Conservation (phyloP, 2,329 filamentous ascomycete genomes). For the Apiospora rasikravindrae region DNA sequence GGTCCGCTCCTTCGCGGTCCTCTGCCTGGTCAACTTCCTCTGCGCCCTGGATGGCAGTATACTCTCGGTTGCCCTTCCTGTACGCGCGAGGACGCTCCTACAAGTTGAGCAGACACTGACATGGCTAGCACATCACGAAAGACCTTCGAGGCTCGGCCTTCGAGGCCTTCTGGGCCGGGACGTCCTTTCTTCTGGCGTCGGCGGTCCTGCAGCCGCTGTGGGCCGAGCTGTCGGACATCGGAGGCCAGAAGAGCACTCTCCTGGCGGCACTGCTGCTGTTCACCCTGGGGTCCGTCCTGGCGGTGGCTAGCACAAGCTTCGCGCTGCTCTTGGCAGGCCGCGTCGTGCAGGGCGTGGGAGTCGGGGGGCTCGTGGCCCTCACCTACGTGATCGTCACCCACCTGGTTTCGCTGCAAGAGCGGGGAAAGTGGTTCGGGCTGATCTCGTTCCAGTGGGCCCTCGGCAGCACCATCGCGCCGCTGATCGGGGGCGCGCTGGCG, state of each 20-base stretch:
- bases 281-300: constrained; percentile 27
- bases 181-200: constrained; percentile 70
- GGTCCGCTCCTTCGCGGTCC: neutral
- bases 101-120: neutral
- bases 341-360: constrained; percentile 43
- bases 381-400: constrained; percentile 41
- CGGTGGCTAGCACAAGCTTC: constrained; percentile 44
- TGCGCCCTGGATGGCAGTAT: neutral
- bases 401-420: constrained; percentile 42
- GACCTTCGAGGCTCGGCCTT: constrained; percentile 59
- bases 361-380: constrained; percentile 20
- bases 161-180: constrained; percentile 74
- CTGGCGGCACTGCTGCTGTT: constrained; percentile 26
- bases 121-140: constrained; percentile 45
- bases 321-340: constrained; percentile 49
- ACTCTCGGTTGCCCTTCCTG: neutral
- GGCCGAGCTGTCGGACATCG: constrained; percentile 21
- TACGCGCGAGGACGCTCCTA: neutral
- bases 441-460: constrained; percentile 46
- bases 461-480: constrained; percentile 58
- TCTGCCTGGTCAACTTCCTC: neutral
- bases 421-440: constrained; percentile 40
- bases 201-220: constrained; percentile 61
- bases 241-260: constrained; percentile 23
- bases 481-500: constrained; percentile 59